These are phyloP conservation scores for Yamadazyma taylorii DNA, from an alignment of 1,139 yeast species.

Conservation along the genomic window DNA sequence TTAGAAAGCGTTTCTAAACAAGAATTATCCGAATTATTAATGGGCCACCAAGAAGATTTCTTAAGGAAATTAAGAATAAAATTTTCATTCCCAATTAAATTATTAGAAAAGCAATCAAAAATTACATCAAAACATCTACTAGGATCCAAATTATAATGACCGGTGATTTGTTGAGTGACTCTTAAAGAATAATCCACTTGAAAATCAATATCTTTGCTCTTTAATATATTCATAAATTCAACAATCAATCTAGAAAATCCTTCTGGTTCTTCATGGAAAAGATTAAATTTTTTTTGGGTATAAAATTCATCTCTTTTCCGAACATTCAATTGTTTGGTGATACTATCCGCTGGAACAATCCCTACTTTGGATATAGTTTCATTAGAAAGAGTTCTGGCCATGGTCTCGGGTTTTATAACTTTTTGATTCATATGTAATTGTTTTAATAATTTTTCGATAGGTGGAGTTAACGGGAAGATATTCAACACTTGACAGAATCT, in stretches of 20 bases:
- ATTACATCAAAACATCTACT: slow-evolving; percentile 65
- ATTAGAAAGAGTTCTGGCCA: slow-evolving; percentile 35
- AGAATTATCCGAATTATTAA: slow-evolving; percentile 28
- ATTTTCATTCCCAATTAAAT: slow-evolving; percentile 43
- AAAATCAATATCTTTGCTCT: slow-evolving; percentile 37
- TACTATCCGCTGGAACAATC: slow-evolving; percentile 38
- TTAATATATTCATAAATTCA: slow-evolving; percentile 48
- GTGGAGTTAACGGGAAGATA: slow-evolving; percentile 39
- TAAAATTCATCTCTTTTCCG: slow-evolving; percentile 55
- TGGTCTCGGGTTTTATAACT: slow-evolving; percentile 38
- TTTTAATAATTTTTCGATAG: slow-evolving; percentile 28
- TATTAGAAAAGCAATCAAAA: slow-evolving; percentile 49
- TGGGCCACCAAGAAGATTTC: slow-evolving; percentile 69
- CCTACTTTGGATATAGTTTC: slow-evolving; percentile 39
- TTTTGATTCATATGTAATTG: slow-evolving; percentile 24
- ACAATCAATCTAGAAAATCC: slow-evolving; percentile 73
- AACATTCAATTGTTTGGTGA: slow-evolving; percentile 42
- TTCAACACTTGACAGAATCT: slow-evolving; percentile 47
- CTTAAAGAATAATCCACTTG: slow-evolving; percentile 50
- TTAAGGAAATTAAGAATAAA: slow-evolving; percentile 52
- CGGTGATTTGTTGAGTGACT: slow-evolving; percentile 60
- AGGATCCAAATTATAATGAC: slow-evolving; percentile 79
- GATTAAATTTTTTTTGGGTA: slow-evolving; percentile 70
- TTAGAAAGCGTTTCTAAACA: slow-evolving; percentile 29
- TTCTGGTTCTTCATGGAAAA: slow-evolving; percentile 76